A percentile compares a stretch with the other conserved stretches of the same genome.
Conservation (phyloP, 2,329 filamentous ascomycete species). For the Pseudohalonectria lignicola region DNA sequence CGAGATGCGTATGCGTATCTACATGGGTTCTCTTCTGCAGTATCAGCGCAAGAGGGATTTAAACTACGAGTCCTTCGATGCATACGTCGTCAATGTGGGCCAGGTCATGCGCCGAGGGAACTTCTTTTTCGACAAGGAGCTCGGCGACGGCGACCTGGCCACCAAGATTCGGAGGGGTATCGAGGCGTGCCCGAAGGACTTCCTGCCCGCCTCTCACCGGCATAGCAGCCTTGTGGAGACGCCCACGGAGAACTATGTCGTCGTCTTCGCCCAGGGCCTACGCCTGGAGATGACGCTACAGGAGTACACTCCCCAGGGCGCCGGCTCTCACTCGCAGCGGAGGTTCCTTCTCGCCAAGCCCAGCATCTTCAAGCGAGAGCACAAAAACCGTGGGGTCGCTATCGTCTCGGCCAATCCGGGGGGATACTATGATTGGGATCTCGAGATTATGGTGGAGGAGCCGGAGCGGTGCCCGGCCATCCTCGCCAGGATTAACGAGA, state of each 20-base stretch:
- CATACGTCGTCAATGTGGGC: slow-evolving; percentile 2
- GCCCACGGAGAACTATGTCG: slow-evolving; percentile 5
- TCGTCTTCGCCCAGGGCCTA: slow-evolving; percentile 9
- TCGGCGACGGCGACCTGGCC: not conserved
- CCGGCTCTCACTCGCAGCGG: no score
- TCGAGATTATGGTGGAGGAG: slow-evolving; percentile 18
- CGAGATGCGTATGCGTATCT: slow-evolving; percentile 6
- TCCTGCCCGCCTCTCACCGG: not conserved
- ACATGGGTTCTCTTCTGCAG: slow-evolving; percentile 3
- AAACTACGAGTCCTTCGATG: not conserved
- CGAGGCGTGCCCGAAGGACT: not conserved
- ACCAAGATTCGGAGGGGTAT: not conserved
- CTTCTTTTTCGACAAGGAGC: slow-evolving; percentile 1
- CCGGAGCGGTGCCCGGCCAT: not conserved
- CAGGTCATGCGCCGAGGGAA: not conserved
- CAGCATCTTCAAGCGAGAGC: slow-evolving; percentile 1
- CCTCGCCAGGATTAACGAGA: not conserved
- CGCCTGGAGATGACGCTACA: slow-evolving; percentile 11
- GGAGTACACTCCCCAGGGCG: no score
- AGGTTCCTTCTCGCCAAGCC: no score
- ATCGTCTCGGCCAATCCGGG: slow-evolving; percentile 21
- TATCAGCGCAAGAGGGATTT: not conserved
- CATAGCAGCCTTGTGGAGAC: slow-evolving; percentile 5
- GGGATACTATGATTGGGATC: slow-evolving; percentile 22
- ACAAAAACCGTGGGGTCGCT: slow-evolving; percentile 10